Conservation (phyloP, 441 rosid genomes). For the Corymbia citriodora region DNA sequence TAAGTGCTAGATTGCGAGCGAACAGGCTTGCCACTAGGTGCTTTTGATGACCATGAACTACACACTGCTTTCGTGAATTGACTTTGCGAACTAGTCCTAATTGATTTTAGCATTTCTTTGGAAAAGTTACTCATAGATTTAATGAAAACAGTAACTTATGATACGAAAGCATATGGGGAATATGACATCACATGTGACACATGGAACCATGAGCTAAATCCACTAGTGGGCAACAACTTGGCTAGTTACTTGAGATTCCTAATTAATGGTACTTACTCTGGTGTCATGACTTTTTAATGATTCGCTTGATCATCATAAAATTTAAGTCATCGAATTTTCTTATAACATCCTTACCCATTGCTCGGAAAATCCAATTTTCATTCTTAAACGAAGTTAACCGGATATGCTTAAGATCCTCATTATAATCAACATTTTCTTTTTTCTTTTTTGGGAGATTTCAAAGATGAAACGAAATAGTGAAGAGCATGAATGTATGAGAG, state of each 20-base stretch:
- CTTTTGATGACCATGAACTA: background rate
- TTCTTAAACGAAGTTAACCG: too few relatives aligned
- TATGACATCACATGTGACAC: background rate
- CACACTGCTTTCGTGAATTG: background rate
- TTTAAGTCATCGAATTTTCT: background rate
- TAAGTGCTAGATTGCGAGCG: background rate
- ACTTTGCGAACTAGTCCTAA: background rate
- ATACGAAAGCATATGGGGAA: background rate
- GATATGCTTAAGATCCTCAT: background rate
- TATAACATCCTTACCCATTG: background rate
- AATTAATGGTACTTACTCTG: too few relatives aligned
- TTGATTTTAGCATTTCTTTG: background rate
- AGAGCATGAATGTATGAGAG: background rate
- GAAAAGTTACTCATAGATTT: too few relatives aligned
- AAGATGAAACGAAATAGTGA: background rate
- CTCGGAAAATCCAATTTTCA: background rate
- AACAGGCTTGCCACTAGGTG: background rate
- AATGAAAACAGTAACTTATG: background rate
- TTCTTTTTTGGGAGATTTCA: background rate
- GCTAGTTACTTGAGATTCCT: background rate
- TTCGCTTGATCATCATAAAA: too few relatives aligned
- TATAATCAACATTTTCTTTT: background rate
- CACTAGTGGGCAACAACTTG: accelerated
- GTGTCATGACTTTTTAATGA: too few relatives aligned
- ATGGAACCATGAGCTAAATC: background rate